Evolutionary conservation across 495 filamentous ascomycete genomes (phyloP).

Genomic region (Trichoderma parareesei): DNA sequence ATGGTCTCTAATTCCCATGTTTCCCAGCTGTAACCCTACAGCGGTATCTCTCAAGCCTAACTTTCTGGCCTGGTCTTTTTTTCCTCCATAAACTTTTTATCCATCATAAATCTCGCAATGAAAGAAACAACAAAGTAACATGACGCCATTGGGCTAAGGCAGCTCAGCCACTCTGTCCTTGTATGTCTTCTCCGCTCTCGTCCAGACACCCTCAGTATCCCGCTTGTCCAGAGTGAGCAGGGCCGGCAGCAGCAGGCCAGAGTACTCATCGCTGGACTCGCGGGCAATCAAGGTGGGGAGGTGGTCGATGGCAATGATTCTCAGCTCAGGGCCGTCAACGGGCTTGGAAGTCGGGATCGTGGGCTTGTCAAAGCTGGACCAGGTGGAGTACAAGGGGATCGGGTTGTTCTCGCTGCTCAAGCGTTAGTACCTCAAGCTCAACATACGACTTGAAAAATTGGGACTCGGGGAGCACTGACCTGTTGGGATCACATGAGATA

Average conservation of each 20-base stretch:
- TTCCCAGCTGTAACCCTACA: no score
- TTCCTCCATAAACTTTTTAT: no score
- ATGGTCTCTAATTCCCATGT: no score
- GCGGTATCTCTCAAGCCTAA: no score
- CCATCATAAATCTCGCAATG: no score
- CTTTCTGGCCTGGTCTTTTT: no score
- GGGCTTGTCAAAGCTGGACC: conserved; percentile 77
- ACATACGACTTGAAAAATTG: no score
- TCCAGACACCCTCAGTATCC: conserved; percentile 67
- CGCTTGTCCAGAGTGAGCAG: conserved; percentile 72
- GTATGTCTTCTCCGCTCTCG: conserved; percentile 74
- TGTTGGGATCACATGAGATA: conserved; percentile 65
- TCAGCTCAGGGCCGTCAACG: conserved; percentile 49
- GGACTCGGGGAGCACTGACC: no score
- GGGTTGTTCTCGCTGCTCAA: conserved; percentile 50
- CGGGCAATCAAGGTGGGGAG: conserved; percentile 79
- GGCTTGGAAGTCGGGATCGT: conserved; percentile 63
- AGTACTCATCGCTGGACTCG: conserved; percentile 36
- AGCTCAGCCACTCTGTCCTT: conserved; percentile 61
- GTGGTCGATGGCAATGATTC: conserved; percentile 85
- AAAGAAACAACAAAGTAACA: no score
- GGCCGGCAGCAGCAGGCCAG: conserved; percentile 56
- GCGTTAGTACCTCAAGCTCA: no score
- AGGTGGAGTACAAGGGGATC: conserved; percentile 76
- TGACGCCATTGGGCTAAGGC: not conserved